Evolutionary conservation across 305 asterid genomes (phyloP), one percentile per base, ranked within the genome.

Genomic region (Ilex paraguariensis): DNA sequence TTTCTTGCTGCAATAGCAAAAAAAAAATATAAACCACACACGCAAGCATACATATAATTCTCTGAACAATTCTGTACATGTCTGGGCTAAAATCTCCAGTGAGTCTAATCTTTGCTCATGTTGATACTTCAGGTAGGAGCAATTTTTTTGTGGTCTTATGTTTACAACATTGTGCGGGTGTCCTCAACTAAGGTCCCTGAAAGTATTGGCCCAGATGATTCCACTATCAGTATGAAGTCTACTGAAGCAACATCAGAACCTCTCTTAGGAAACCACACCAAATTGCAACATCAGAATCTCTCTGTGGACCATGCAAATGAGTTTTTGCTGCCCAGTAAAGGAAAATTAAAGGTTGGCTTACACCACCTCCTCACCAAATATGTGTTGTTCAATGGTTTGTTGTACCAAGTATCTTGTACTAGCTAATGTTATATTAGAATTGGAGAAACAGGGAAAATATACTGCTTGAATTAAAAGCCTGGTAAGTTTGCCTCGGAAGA

Each of bases 71-170:
- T 55, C 54, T 61, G 44, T 0, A 10, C 0, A 55, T 31, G 40
- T 13, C 7, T 31, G 3, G n/a, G n/a, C 2, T 39, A 46, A 17
- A 13, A 8, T 13, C 50, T 55, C 44, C 21, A 31, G 36, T 39
- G 16, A 42, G n/a, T 46, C 55, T 44, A n/a, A 32, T 48, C 49
- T 61, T 66, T 60, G 50, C 15, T 7, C 61, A 61, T 30, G 8
- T 12, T 56, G 51, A 40, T 54, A 65, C 30, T 31, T 52, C 68
- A 77, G 82, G 60, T 73, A 44, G 79, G 82, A 56, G 82, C 79
- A 45, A 59, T 77, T 66, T 70, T 66, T 56, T 40, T 77, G 8
- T 77, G 82, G 82, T 73, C 76, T 33, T 69, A 49, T 32, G 70
- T 70, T 16, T 73, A 65, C 40, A 73, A 73, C 39, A 62, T 77